Evolutionary conservation across 352 stramenopile species (phyloP), one percentile per base, ranked within the genome.

Genomic region (Phytophthora cactorum): DNA sequence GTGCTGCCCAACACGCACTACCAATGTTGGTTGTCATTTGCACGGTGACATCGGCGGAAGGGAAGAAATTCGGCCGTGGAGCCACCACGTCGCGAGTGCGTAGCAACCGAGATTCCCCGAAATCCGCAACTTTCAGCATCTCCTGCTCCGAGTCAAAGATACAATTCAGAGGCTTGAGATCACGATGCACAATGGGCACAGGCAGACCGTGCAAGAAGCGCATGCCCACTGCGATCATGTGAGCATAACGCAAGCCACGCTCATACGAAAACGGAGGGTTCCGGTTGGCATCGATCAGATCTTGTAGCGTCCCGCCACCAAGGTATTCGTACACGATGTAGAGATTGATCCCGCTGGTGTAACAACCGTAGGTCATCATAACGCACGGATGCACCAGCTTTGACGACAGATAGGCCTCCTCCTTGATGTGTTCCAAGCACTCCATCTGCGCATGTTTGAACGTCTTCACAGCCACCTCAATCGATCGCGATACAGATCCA

Each of bases 261-360:
- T 88, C 84, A 45, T 94, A 94, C 14, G 82, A 73, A 46, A 94
- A 55, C 4, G 63, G 63, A 1, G 69, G 66, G 17, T 62, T 82
- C 51, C 54, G 63, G 29, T 77, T 73, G 8, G 78, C 62, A 49
- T 92, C 86, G 36, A 94, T 79, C 31, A 91, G 50, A 46, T 94
- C 77, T 68, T 94, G 86, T 25, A 94, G 68, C n/a, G 86, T 94
- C n/a, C 86, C 86, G 22, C 84, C 86, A 8, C 86, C 86, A 15
- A 94, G 72, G 59, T 90, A 92, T 49, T 94, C 86, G 49, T 86
- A 94, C 66, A 94, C 82, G 50, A 94, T 89, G 70, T 92, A 92
- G 55, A 94, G 69, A 69, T 91, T 90, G 52, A 80, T 90, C 3
- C 84, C 84, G 31, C 70, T 91, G 10, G 86, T 94, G 63, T 91